These are phyloP conservation scores for Trapa bicornis DNA, from an alignment of 345 rosid species.

Conservation along the genomic window DNA sequence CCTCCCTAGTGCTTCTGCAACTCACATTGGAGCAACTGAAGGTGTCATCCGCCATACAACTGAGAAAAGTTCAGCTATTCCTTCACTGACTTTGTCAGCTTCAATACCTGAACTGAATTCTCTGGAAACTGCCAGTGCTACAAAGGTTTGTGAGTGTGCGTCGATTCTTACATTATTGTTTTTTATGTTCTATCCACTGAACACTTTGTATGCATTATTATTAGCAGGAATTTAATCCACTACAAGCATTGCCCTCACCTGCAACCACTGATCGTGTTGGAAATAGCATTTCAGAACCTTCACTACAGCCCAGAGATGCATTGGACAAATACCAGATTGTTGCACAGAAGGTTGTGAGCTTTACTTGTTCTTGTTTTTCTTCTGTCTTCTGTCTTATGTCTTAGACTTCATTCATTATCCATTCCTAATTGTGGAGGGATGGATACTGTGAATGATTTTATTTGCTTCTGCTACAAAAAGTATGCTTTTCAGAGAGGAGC, in stretches of 20 bases:
- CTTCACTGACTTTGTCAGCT: slow-evolving; percentile 34
- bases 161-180: slow-evolving; percentile 6
- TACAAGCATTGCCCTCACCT: slow-evolving; percentile 39
- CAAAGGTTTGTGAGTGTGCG: slow-evolving; percentile 30
- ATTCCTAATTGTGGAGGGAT: neutral
- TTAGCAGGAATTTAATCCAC: slow-evolving; percentile 21
- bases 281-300: slow-evolving; percentile 46
- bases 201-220: slow-evolving; percentile 26
- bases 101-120: slow-evolving; percentile 37
- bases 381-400: neutral
- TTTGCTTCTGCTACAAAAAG: neutral
- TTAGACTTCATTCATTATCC: neutral
- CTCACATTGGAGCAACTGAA: slow-evolving; percentile 39
- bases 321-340: slow-evolving; percentile 76
- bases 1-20: slow-evolving; percentile 35
- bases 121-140: slow-evolving; percentile 31
- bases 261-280: slow-evolving; percentile 51
- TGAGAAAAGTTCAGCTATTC: slow-evolving; percentile 33
- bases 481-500: neutral
- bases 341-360: slow-evolving; percentile 58
- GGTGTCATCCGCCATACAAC: slow-evolving; percentile 30
- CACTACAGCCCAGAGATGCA: slow-evolving; percentile 77
- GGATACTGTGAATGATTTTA: neutral
- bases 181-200: neutral
- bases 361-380: slow-evolving; percentile 1